Base-by-base conservation (phyloP, 169 alveolate genomes). In the Plasmodium yoelii region DNA sequence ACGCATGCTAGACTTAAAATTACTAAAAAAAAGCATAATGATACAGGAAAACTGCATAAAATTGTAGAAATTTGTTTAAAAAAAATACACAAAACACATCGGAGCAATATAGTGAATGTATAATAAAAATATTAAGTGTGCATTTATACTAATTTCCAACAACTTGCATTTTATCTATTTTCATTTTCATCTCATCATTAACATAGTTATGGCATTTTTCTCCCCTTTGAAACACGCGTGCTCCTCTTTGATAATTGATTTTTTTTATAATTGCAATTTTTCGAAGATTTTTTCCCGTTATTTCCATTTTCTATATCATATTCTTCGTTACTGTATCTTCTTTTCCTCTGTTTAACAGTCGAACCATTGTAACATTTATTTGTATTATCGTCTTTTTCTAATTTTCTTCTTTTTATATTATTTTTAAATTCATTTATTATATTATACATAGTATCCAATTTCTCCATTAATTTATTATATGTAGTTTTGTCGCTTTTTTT, bases 381-480 rank as follows among this genome's bases (percentile, higher is more conserved):
- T 3, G 10, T 82, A 18, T 55, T 60, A 56, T 44, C 56, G n/a
- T 67, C 70, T 34, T 82, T 72, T 5, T 59, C 28, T 10, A 56
- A 5, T 22, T 55, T 42, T n/a, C 56, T 34, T n/a, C 53, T 19
- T 34, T 44, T 67, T 12, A 65, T 2, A 47, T 47, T 82, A 59
- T 70, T 82, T 49, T 67, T 82, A 60, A 82, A 82, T 42, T 82
- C 90, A 26, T 82, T 82, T 67, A 82, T 82, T 22, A 82, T 55
- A 19, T 68, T 82, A 60, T 82, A 82, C 90, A 82, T 82, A 12
- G 73, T 68, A 47, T 82, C 90, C 47, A 82, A 82, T 82, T 71
- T 65, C 56, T 56, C 90, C 42, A 82, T 67, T 49, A 82, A 70
- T 70, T 67, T 82, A 67, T 53, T 67, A 60, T 82, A 82, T n/a